Conservation (phyloP, 441 rosid genomes). For the Rhodomyrtus psidioides region DNA sequence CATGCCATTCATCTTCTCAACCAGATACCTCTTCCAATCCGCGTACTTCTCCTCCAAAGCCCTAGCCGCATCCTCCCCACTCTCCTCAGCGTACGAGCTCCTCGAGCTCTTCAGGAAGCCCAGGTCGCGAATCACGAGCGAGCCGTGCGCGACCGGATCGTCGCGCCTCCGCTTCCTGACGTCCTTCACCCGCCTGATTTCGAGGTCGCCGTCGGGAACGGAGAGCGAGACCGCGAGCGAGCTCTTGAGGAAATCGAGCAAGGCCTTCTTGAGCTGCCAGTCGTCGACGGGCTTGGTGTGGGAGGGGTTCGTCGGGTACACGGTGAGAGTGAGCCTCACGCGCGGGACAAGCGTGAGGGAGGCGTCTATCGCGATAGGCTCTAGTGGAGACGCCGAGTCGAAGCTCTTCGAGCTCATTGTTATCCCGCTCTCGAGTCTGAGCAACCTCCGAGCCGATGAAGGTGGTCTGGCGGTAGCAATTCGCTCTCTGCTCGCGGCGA, state of each 20-base stretch:
- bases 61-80: slow-evolving; percentile 21
- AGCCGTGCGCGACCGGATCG: slow-evolving; percentile 76
- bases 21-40: slow-evolving; percentile 62
- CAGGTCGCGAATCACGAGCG: slow-evolving; percentile 64
- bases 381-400: slow-evolving; percentile 49
- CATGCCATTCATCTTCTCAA: slow-evolving; percentile 78
- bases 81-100: background rate
- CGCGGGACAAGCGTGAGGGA: slow-evolving; percentile 64
- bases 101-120: slow-evolving; percentile 39
- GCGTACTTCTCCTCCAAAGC: slow-evolving; percentile 49
- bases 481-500: background rate
- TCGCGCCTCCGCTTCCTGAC: slow-evolving; percentile 87
- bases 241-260: slow-evolving; percentile 52
- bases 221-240: slow-evolving; percentile 40
- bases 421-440: background rate
- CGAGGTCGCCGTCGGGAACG: slow-evolving; percentile 62
- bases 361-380: slow-evolving; percentile 59
- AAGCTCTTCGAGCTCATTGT: slow-evolving; percentile 23
- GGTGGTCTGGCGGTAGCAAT: background rate
- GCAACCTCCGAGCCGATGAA: background rate
- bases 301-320: slow-evolving; percentile 48
- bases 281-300: slow-evolving; percentile 72
- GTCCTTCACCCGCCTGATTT: slow-evolving; percentile 55
- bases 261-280: slow-evolving; percentile 82
- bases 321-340: slow-evolving; percentile 51